A percentile compares a stretch with the other conserved stretches of the same genome.
These are phyloP conservation scores for Cordyceps fumosorosea DNA, from an alignment of 2,329 filamentous ascomycete species.

Conservation along the genomic window DNA sequence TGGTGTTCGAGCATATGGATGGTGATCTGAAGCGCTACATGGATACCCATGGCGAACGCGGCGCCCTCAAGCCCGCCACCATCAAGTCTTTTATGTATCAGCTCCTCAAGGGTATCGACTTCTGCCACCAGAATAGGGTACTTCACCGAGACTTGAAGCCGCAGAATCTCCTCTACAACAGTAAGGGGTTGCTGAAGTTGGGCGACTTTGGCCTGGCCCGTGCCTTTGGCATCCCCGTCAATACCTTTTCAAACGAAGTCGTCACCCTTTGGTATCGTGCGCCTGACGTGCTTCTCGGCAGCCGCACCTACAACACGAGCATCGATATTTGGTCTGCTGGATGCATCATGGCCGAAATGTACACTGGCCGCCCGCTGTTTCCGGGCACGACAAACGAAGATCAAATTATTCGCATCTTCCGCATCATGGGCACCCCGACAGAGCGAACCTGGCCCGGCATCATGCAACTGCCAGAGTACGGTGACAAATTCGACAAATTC, in stretches of 20 bases:
- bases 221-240: conserved; percentile 94
- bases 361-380: conserved; percentile 89
- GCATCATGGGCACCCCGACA: conserved; percentile 95
- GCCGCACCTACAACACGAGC: conserved; percentile 96
- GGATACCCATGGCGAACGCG: conserved; percentile 85
- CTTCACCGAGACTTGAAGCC: conserved; percentile 94
- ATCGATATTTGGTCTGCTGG: conserved; percentile 99
- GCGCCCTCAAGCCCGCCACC: conserved; percentile 77
- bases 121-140: conserved; percentile 95
- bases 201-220: conserved; percentile 91
- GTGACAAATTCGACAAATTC: conserved; percentile 67
- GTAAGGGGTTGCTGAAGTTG: conserved; percentile 81
- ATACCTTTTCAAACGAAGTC: conserved; percentile 97
- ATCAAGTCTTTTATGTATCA: conserved; percentile 99
- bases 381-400: conserved; percentile 98
- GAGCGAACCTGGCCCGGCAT: conserved; percentile 96
- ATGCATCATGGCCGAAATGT: conserved; percentile 99
- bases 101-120: conserved; percentile 88
- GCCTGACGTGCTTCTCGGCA: conserved; percentile 89
- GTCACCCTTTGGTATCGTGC: conserved; percentile 97
- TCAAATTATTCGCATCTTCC: conserved; percentile 93
- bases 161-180: conserved; percentile 93
- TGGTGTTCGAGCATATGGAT: conserved; percentile 99
- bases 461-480: conserved; percentile 87
- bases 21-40: conserved; percentile 98